phyloP scores from a whole-genome alignment of 164 flowering plant genomes.

The Aristolochia fimbriata region DNA sequence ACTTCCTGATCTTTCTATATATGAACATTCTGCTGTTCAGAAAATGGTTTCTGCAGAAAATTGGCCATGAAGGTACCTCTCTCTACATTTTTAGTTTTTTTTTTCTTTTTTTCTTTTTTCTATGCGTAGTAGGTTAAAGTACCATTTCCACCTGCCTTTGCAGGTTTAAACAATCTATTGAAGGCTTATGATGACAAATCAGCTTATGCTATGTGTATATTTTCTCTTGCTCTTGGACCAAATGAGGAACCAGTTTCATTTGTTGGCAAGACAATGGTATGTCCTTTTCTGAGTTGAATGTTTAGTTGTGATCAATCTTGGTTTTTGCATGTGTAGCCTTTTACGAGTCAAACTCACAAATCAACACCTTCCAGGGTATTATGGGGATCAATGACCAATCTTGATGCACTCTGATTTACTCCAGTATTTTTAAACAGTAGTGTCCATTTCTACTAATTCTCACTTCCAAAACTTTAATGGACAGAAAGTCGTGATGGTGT shows the following conservation, averaged over 20 bases:
- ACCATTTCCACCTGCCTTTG: constrained; percentile 1
- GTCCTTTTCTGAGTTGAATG: background rate
- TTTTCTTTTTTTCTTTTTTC: background rate
- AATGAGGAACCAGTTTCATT: constrained; percentile 74
- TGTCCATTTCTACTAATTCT: no score
- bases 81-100: background rate
- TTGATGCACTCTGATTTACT: no score
- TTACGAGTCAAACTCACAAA: no score
- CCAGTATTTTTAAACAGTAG: no score
- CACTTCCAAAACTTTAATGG: no score
- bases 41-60: constrained; percentile 95
- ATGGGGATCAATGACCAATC: no score
- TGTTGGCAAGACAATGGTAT: constrained; percentile 74
- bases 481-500: no score
- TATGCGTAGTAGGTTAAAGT: background rate
- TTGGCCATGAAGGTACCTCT: constrained; percentile 81
- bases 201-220: constrained; percentile 80
- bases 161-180: constrained; percentile 84
- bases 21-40: constrained; percentile 25
- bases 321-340: background rate
- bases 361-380: no score
- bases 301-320: background rate
- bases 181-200: constrained; percentile 96
- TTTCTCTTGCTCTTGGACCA: constrained; percentile 88
- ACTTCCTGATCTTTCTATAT: constrained; percentile 3